Base-by-base conservation (phyloP, 1,284 basidiomycete species). In the Lentinula novae-zelandiae region DNA sequence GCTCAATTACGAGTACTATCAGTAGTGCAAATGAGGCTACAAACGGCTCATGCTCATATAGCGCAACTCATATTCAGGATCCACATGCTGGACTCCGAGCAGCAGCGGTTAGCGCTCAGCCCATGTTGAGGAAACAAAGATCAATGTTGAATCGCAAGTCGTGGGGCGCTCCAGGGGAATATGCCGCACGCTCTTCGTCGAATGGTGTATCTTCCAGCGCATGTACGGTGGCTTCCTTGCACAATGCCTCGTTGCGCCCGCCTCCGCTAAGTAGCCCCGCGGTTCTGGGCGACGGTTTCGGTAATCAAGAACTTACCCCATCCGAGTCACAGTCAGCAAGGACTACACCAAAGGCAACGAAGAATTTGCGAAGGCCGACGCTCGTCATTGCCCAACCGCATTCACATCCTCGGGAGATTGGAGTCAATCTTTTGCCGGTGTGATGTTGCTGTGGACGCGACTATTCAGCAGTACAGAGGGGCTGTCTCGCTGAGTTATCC, bases 91-190 rank as follows among this genome's bases (percentile, higher is more conserved):
- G 58, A 12, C 51, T 63, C 4, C 36, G 62, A 48, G 62, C 62
- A 9, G 62, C 62, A 20, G 62, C 58, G 12, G 58, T 60, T 6
- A 60, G 58, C 10, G 62, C 62, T 15, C 49, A 50, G 8, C 53
- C 62, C 8, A 59, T 59, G 20, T 42, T 63, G n/a, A 56, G 62
- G 50, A 63, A 63, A 55, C 56, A 63, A 51, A 60, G 58, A 50
- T 63, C 62, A 4, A 63, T 63, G 62, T 13, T 58, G 40, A 63
- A 57, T 20, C 58, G 62, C 9, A 63, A 56, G 31, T 63, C 62
- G 13, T 63, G 62, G 62, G 55, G 62, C 15, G 58, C 62, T 33
- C 60, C 49, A 17, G 49, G 52, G 20, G 53, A 39, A 42, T 59
- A 52, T 31, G 31, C 49, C 3, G 20, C 44, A 22, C 44, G 44